Conservation (phyloP, 441 rosid genomes). For the Pelargonium citronellum region DNA sequence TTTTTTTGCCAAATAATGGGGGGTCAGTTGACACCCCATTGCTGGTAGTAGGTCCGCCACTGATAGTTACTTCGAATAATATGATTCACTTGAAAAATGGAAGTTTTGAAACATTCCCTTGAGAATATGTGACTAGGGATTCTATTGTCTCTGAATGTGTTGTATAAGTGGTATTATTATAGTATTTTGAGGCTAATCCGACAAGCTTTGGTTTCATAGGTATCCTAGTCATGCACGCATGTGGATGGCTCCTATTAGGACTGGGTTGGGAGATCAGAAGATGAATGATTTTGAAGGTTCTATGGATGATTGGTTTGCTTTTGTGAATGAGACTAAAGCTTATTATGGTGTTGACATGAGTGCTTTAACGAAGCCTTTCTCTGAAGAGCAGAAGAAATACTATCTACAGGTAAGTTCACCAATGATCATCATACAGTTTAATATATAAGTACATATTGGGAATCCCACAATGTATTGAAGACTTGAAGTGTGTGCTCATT, state of each 20-base stretch:
- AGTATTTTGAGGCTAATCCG: constrained; percentile 6
- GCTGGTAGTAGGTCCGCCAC: too few relatives aligned
- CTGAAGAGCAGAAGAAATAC: constrained; percentile 80
- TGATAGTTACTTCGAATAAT: too few relatives aligned
- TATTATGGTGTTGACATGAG: constrained; percentile 84
- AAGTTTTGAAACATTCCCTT: too few relatives aligned
- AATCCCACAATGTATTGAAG: too few relatives aligned
- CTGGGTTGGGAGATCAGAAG: constrained; percentile 61
- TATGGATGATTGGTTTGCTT: constrained; percentile 82
- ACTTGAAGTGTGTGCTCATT: too few relatives aligned
- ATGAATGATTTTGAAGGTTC: constrained; percentile 57
- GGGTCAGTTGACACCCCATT: too few relatives aligned
- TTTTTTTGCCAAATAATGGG: too few relatives aligned
- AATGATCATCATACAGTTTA: too few relatives aligned
- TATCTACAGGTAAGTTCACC: constrained; percentile 58
- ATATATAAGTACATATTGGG: too few relatives aligned
- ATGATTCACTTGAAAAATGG: too few relatives aligned
- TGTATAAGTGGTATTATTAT: background rate
- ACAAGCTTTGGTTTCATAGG: constrained; percentile 40
- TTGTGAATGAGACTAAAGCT: constrained; percentile 54
- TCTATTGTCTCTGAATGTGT: too few relatives aligned
- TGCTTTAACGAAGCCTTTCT: constrained; percentile 57
- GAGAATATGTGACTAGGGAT: too few relatives aligned
- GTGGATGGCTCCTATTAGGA: constrained; percentile 89
- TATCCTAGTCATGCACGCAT: constrained; percentile 99